Conservation (phyloP, 306 rosid species). For the Pterocarpus santalinus region DNA sequence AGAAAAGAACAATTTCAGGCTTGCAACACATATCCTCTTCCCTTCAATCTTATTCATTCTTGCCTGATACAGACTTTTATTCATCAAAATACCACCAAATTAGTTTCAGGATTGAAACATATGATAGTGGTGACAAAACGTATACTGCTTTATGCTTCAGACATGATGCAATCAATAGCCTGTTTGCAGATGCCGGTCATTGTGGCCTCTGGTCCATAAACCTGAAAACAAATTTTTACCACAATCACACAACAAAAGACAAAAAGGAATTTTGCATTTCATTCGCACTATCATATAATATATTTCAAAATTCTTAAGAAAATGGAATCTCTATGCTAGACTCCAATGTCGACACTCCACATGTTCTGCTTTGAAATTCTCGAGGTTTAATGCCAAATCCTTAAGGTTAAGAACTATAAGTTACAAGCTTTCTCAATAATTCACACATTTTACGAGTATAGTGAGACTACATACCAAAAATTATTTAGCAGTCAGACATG, state of each 20-base stretch:
- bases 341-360: background rate
- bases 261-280: background rate
- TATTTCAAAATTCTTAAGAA: background rate
- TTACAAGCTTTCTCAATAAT: constrained; percentile 9
- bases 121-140: background rate
- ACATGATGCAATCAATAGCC: constrained; percentile 80
- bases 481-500: background rate
- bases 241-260: constrained; percentile 20
- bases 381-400: constrained; percentile 22
- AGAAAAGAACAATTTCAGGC: constrained; percentile 24
- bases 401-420: constrained; percentile 14
- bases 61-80: constrained; percentile 4
- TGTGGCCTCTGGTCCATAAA: constrained; percentile 89
- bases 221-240: constrained; percentile 56
- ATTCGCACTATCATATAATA: background rate
- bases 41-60: constrained; percentile 21
- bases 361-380: constrained; percentile 1
- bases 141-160: constrained; percentile 52
- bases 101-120: constrained; percentile 2
- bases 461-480: constrained; percentile 4
- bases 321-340: background rate
- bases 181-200: constrained; percentile 92
- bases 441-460: background rate
- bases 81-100: constrained; percentile 29
- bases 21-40: constrained; percentile 1